A percentile compares a stretch with the other conserved stretches of the same genome.
phyloP scores from a whole-genome alignment of 2,329 filamentous ascomycete genomes.

The Trichothecium roseum region DNA sequence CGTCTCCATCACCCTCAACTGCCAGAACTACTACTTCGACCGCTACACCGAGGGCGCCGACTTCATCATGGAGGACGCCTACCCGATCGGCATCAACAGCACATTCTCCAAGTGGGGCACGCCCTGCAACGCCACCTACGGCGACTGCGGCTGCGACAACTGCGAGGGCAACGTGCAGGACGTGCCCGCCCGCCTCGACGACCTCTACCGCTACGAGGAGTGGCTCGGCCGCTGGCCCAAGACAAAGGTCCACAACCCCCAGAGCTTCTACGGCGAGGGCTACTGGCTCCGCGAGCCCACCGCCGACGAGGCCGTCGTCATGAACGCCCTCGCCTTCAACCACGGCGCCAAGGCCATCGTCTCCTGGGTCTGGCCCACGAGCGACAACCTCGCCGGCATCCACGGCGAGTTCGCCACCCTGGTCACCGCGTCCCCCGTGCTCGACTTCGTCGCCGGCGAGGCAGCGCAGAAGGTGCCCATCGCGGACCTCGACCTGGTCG shows the following conservation, averaged over 20 bases:
- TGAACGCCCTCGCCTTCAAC: slow-evolving; percentile 33
- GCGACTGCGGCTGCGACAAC: slow-evolving; percentile 54
- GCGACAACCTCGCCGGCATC: slow-evolving; percentile 21
- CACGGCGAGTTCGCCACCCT: slow-evolving; percentile 28
- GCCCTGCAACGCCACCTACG: slow-evolving; percentile 45
- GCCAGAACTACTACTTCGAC: slow-evolving; percentile 49
- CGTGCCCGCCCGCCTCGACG: slow-evolving; percentile 30
- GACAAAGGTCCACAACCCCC: slow-evolving; percentile 32
- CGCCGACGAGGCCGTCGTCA: slow-evolving; percentile 29
- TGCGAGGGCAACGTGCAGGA: slow-evolving; percentile 44
- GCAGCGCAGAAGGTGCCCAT: slow-evolving; percentile 9
- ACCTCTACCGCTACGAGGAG: slow-evolving; percentile 23
- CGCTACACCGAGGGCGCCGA: slow-evolving; percentile 44
- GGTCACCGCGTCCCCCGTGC: slow-evolving; percentile 23
- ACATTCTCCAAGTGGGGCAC: slow-evolving; percentile 46
- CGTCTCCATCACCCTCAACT: slow-evolving; percentile 48
- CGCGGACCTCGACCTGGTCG: slow-evolving; percentile 5
- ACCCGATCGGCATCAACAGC: slow-evolving; percentile 47
- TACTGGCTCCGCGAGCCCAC: slow-evolving; percentile 38
- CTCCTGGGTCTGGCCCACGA: slow-evolving; percentile 34
- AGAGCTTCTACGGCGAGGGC: slow-evolving; percentile 35
- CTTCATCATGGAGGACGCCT: slow-evolving; percentile 49
- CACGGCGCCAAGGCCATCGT: slow-evolving; percentile 32
- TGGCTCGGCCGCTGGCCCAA: slow-evolving; percentile 32
- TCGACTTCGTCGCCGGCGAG: slow-evolving; percentile 26